Evolutionary conservation across 805 yeast genomes (phyloP).

Genomic region (Alloascoidea hylecoeti): DNA sequence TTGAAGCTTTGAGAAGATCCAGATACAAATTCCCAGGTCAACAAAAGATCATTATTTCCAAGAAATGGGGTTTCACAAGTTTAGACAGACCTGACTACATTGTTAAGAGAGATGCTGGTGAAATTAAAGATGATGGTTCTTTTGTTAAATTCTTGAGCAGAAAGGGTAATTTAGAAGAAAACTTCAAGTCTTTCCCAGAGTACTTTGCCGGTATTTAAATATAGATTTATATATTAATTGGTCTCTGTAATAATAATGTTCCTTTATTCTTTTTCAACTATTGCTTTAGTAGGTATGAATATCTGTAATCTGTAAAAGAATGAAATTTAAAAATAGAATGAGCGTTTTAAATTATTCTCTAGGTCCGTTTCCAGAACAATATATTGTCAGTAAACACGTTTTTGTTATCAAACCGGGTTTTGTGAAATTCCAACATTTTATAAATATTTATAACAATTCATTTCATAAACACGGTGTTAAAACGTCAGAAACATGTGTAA

Average conservation of each 20-base stretch:
- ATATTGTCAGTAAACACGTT: too few species aligned
- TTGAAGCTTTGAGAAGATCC: conserved; percentile 99
- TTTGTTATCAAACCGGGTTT: too few species aligned
- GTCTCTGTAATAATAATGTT: not conserved
- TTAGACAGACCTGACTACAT: conserved; percentile 96
- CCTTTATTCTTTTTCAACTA: conserved; percentile 4
- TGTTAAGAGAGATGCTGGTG: conserved; percentile 90
- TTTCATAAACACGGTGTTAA: too few species aligned
- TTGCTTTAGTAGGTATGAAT: conserved; percentile 5
- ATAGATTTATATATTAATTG: not conserved
- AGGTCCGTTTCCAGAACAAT: too few species aligned
- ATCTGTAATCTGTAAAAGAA: too few species aligned
- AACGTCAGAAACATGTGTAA: too few species aligned
- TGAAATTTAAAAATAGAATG: too few species aligned
- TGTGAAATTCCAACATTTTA: too few species aligned
- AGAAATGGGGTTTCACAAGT: conserved; percentile 99
- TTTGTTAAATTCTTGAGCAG: conserved; percentile 95
- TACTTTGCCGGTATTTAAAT: conserved; percentile 41
- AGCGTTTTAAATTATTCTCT: too few species aligned
- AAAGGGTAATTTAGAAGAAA: conserved; percentile 89
- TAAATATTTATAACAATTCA: too few species aligned
- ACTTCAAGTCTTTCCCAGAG: conserved; percentile 91
- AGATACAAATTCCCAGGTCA: conserved; percentile 99
- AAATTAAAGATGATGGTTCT: conserved; percentile 99
- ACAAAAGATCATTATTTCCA: conserved; percentile 97